Evolutionary conservation across 306 rosid species (phyloP).

Genomic region (Fragaria ananassa): DNA sequence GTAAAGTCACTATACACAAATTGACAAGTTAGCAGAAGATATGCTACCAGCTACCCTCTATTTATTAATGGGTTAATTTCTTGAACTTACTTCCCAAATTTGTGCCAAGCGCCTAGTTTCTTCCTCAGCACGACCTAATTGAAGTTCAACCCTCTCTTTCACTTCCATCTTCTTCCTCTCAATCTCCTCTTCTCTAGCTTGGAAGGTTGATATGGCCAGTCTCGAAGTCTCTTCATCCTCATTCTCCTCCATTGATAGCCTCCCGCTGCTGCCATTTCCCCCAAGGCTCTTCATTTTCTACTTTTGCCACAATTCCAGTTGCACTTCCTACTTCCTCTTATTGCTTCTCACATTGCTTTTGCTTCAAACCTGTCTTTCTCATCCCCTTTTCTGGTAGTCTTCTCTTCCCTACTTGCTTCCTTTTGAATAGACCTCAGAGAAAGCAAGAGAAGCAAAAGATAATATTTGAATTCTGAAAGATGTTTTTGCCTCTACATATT

Average conservation of each 20-base stretch:
- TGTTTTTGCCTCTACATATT: not conserved
- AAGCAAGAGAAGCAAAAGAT: not conserved
- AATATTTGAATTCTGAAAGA: not conserved
- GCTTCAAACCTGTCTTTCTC: slow-evolving; percentile 4
- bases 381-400: not conserved
- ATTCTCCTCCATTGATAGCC: slow-evolving; percentile 47
- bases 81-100: slow-evolving; percentile 87
- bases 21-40: not conserved
- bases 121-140: slow-evolving; percentile 81
- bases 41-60: not conserved
- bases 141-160: slow-evolving; percentile 75
- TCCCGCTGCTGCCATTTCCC: slow-evolving; percentile 55
- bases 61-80: not conserved
- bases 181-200: slow-evolving; percentile 85
- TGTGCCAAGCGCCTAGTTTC: slow-evolving; percentile 76
- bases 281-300: slow-evolving; percentile 61
- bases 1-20: not conserved
- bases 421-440: not conserved
- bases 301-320: slow-evolving; percentile 23
- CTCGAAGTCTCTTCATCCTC: slow-evolving; percentile 62
- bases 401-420: slow-evolving; percentile 11
- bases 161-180: slow-evolving; percentile 87
- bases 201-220: slow-evolving; percentile 55
- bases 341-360: slow-evolving; percentile 5
- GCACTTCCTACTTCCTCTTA: not conserved